A percentile compares a stretch with the other conserved stretches of the same genome.
Conservation (phyloP, 148 eudicot genomes). For the Fagopyrum homotropicum region DNA sequence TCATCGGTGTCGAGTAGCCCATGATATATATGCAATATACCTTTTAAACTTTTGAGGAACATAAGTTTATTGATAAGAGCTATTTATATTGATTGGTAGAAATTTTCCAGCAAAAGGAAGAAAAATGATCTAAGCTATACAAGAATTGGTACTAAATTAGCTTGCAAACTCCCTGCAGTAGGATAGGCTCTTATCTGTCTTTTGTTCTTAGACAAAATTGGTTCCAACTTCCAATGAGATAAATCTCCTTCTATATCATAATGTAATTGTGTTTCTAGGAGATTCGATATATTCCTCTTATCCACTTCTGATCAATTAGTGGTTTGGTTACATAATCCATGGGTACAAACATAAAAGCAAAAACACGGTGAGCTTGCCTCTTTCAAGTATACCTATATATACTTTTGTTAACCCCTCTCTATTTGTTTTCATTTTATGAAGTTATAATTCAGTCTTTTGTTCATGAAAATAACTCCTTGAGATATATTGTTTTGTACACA, state of each 20-base stretch:
- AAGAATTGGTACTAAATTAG: not conserved
- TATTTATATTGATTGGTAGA: not conserved
- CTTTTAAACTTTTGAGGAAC: not conserved
- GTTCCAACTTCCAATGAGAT: not conserved
- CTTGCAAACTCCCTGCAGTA: not conserved
- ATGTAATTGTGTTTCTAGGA: not conserved
- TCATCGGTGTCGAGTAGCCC: not conserved
- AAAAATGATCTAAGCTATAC: not conserved
- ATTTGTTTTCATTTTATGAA: not conserved
- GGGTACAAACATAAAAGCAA: not conserved
- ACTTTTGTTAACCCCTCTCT: too few relatives aligned
- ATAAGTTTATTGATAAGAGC: not conserved
- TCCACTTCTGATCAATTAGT: not conserved
- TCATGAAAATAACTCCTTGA: not conserved
- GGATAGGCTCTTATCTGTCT: not conserved
- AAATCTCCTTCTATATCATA: not conserved
- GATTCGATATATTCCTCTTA: not conserved
- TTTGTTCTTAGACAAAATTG: not conserved
- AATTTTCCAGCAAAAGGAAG: not conserved
- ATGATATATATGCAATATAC: not conserved
- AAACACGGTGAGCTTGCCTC: not conserved
- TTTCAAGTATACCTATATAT: not conserved
- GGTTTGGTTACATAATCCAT: not conserved
- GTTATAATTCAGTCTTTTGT: not conserved
- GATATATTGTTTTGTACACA: not conserved